Evolutionary conservation across 1,284 basidiomycete species (phyloP), one percentile per base, ranked within the genome.

Genomic region (Malassezia dermatis): DNA sequence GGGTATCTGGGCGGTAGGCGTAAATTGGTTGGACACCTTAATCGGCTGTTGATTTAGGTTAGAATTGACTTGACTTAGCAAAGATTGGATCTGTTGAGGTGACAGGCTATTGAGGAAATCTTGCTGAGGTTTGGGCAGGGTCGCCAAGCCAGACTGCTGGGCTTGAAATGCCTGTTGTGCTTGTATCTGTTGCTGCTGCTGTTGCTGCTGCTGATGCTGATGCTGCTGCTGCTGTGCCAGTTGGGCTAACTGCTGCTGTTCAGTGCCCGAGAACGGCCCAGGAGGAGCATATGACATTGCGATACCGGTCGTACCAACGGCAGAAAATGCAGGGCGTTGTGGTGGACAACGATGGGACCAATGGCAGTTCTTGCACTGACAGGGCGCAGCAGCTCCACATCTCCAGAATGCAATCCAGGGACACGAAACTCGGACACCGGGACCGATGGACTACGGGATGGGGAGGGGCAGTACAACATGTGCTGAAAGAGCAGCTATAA

Each of bases 151-250:
- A 34, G 40, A 34, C 21, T 51, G 53, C 42, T 50, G 51, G 19
- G 12, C 17, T 31, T 46, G 42, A 15, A 41, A 23, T 21, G 40
- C 30, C 28, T 51, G 46, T 17, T 39, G 43, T 17, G 19, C 21
- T 21, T 37, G 39, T n/a, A 43, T 34, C 11, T 27, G 34, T 51
- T 61, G 27, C 34, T 43, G 27, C 37, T 61, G 61, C 11, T 61
- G 59, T 28, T 67, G 65, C 31, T 61, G 61, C 11, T 61, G 59
- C 31, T 67, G 65, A n/a, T 47, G 51, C 32, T 59, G 52, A 42
- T 62, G 59, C n/a, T n/a, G n/a, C n/a, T 61, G 62, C 15, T 61
- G 59, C 31, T 67, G 65, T 30, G 58, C 43, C 17, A 61, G 59
- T 28, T 61, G 51, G 12, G 54, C 53, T 17, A 52, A 58, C 45